Evolutionary conservation across 352 stramenopile species (phyloP).

Genomic region (Globisporangium abappressorium): DNA sequence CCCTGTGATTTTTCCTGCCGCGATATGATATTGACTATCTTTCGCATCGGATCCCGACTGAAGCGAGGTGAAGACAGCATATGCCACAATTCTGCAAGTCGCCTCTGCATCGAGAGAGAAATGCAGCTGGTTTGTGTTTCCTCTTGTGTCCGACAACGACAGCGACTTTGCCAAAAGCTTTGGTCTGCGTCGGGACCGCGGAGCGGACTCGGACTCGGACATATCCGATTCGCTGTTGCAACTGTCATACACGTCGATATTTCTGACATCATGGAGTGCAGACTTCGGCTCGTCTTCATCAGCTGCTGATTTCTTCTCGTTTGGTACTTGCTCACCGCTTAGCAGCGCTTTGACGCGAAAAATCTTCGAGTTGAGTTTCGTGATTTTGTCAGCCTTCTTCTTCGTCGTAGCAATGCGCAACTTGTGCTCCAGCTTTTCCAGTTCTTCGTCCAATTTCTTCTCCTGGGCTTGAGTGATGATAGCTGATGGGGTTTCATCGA

Average conservation of each 20-base stretch:
- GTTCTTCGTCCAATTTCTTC: constrained; percentile 87
- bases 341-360: constrained; percentile 72
- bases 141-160: constrained; percentile 20
- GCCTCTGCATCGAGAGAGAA: constrained; percentile 84
- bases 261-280: constrained; percentile 24
- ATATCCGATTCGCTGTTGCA: constrained; percentile 84
- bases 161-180: constrained; percentile 16
- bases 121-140: constrained; percentile 61
- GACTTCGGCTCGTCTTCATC: constrained; percentile 39
- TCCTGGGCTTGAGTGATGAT: constrained; percentile 88
- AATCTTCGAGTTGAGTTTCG: constrained; percentile 83
- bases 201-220: constrained; percentile 61
- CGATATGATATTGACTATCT: constrained; percentile 14
- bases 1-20: constrained; percentile 20
- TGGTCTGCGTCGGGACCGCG: constrained; percentile 26
- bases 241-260: constrained; percentile 69
- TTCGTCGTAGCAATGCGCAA: constrained; percentile 86
- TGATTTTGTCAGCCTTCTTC: constrained; percentile 89
- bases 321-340: constrained; percentile 66
- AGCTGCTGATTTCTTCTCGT: constrained; percentile 42
- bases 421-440: constrained; percentile 90
- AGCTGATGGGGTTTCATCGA: constrained; percentile 78
- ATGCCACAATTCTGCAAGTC: constrained; percentile 76
- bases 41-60: constrained; percentile 27
- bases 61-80: constrained; percentile 66